These are phyloP conservation scores for Kernera saxatilis DNA, from an alignment of 345 rosid species.

Conservation along the genomic window DNA sequence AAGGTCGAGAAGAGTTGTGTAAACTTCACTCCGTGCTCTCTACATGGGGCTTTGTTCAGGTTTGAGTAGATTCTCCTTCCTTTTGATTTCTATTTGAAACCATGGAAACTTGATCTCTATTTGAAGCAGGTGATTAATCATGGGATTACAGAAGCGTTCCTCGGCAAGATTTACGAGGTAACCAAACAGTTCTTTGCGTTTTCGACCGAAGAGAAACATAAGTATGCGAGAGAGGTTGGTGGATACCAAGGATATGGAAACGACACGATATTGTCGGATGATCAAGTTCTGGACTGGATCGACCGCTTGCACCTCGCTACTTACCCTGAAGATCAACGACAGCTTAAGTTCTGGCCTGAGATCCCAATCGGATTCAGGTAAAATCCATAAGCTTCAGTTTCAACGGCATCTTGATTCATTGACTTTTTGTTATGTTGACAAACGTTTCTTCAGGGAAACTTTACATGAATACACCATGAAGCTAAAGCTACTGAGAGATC, in stretches of 20 bases:
- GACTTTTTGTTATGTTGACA: background rate
- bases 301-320: conserved; percentile 46
- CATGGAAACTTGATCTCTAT: background rate
- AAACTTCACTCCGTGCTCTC: conserved; percentile 49
- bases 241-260: conserved; percentile 65
- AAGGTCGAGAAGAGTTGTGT: conserved; percentile 36
- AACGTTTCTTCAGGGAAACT: conserved; percentile 22
- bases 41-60: conserved; percentile 71
- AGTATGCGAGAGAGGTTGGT: conserved; percentile 40
- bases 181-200: conserved; percentile 46
- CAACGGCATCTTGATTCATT: background rate
- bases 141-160: conserved; percentile 42
- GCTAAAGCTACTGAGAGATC: background rate
- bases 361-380: conserved; percentile 51
- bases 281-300: conserved; percentile 65
- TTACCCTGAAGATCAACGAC: conserved; percentile 35
- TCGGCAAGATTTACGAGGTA: conserved; percentile 42
- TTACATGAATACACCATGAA: conserved; percentile 33
- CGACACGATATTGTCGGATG: conserved; percentile 49
- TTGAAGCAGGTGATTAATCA: conserved; percentile 46
- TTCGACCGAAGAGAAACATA: conserved; percentile 47
- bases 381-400: background rate
- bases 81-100: too few relatives aligned
- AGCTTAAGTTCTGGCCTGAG: conserved; percentile 53
- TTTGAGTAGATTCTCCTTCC: too few relatives aligned